Percentiles rank a stretch among this genome's conserved stretches.
phyloP scores from a whole-genome alignment of 225 moss, liverwort and hornwort species.

The Pseudisothecium myosuroides region DNA sequence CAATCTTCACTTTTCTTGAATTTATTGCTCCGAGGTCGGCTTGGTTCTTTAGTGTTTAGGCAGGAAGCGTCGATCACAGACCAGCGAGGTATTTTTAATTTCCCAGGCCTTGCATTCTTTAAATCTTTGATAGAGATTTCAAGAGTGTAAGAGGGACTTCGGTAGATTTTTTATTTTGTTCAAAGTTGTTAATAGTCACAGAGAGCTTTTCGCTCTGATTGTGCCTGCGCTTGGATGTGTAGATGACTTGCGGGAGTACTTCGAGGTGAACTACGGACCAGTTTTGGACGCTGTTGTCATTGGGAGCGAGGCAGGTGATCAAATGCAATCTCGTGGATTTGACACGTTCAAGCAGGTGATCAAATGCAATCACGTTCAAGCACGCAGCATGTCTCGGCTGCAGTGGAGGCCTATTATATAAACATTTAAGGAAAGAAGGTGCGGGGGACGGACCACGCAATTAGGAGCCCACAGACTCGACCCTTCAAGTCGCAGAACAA shows the following conservation, averaged over 20 bases:
- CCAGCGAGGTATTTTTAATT: not conserved
- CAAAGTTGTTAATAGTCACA: not conserved
- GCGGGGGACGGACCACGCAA: not conserved
- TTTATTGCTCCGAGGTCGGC: not conserved
- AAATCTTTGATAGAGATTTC: not conserved
- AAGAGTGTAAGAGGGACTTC: not conserved
- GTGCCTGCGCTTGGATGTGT: not conserved
- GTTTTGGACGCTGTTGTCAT: conserved; percentile 87
- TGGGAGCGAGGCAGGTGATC: conserved; percentile 74
- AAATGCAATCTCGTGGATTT: conserved; percentile 85
- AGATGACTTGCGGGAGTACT: conserved; percentile 87
- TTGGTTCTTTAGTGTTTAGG: not conserved
- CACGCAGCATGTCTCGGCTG: conserved; percentile 68
- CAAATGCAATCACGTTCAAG: conserved; percentile 93
- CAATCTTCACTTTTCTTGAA: not conserved
- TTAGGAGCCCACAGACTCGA: not conserved
- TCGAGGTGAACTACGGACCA: conserved; percentile 79
- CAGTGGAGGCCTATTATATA: conserved; percentile 80
- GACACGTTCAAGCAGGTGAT: no score
- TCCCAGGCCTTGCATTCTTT: not conserved
- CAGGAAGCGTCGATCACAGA: not conserved
- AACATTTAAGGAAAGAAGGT: conserved; percentile 95
- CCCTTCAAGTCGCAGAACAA: not conserved
- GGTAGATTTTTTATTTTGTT: not conserved
- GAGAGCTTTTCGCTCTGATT: not conserved